A percentile compares a stretch with the other conserved stretches of the same genome.
Evolutionary conservation across 371 early-diverging fungal genomes (phyloP).

Genomic region (Funneliformis caledonium): DNA sequence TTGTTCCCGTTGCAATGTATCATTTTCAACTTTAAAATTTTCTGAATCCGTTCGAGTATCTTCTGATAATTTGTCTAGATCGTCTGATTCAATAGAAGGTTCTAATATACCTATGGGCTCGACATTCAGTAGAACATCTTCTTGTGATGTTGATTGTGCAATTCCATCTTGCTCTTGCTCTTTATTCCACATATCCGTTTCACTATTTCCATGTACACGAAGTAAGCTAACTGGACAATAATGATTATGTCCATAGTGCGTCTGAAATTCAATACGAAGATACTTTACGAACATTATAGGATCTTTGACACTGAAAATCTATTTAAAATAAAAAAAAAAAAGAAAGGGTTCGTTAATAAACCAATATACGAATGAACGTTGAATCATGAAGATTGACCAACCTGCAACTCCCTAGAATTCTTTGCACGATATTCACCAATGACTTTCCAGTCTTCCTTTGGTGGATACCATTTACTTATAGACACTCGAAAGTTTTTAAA

Average conservation of each 20-base stretch:
- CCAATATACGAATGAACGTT: too few species aligned
- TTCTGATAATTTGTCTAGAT: not conserved
- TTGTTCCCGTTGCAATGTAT: not conserved
- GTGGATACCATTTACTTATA: slow-evolving; percentile 83
- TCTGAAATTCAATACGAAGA: slow-evolving; percentile 84
- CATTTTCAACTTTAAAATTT: not conserved
- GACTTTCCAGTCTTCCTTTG: slow-evolving; percentile 75
- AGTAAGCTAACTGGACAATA: slow-evolving; percentile 93
- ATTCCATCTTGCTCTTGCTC: slow-evolving; percentile 59
- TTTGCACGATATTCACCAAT: slow-evolving; percentile 83
- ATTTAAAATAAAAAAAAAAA: not conserved
- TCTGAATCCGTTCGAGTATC: not conserved
- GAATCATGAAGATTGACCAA: slow-evolving; percentile 41
- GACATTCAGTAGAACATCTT: not conserved
- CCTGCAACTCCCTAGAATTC: slow-evolving; percentile 87
- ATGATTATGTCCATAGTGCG: slow-evolving; percentile 89
- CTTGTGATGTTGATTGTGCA: not conserved
- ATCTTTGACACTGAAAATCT: slow-evolving; percentile 78
- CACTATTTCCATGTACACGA: slow-evolving; percentile 88
- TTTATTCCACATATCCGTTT: slow-evolving; percentile 84
- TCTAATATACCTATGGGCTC: not conserved
- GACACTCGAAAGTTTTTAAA: slow-evolving; percentile 86
- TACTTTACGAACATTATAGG: slow-evolving; percentile 84
- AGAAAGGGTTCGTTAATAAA: not conserved
- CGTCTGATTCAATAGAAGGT: not conserved